Conservation (phyloP, 345 rosid species). For the Rhodamnia argentea region DNA sequence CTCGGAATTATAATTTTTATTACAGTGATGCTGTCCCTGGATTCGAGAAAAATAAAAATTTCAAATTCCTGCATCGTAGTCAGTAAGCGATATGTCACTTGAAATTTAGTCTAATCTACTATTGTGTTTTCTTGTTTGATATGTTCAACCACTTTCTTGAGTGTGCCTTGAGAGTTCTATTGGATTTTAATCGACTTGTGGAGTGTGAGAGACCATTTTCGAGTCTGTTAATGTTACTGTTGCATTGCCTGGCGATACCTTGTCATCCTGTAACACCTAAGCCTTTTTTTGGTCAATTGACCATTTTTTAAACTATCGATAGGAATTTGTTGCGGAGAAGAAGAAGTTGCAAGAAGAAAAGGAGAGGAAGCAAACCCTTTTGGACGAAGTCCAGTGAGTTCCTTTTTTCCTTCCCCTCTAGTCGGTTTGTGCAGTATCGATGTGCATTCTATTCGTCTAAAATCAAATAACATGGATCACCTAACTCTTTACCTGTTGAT, state of each 20-base stretch:
- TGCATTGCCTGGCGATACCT: background rate
- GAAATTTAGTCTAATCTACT: background rate
- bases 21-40: background rate
- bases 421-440: background rate
- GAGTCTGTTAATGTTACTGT: background rate
- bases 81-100: background rate
- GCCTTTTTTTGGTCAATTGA: background rate
- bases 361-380: slow-evolving; percentile 28
- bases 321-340: slow-evolving; percentile 37
- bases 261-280: background rate
- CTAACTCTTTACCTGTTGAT: background rate
- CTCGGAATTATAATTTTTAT: background rate
- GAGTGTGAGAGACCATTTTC: background rate
- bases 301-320: background rate
- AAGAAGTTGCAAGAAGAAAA: slow-evolving; percentile 16
- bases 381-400: slow-evolving; percentile 31
- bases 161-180: background rate
- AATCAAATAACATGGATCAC: background rate
- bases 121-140: background rate
- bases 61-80: background rate
- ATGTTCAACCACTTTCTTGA: background rate
- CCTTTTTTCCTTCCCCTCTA: background rate
- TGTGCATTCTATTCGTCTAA: background rate
- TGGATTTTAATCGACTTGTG: background rate
- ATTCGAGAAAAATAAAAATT: background rate